phyloP scores from a whole-genome alignment of 139 green algal genomes.

The Ulvella scutata region DNA sequence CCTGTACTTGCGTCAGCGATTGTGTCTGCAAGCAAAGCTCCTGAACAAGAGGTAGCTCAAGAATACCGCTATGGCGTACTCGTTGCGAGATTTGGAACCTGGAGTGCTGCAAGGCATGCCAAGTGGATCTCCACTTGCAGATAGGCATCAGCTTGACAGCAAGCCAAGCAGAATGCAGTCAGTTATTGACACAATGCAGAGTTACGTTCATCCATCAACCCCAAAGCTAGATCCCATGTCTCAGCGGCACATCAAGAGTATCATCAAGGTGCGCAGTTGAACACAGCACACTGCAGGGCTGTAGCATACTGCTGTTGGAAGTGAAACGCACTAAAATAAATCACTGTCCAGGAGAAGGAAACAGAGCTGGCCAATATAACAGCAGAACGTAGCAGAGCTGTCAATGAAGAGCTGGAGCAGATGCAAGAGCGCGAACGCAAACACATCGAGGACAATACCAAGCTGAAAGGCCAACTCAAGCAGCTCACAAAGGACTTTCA shows the following conservation, averaged over 20 bases:
- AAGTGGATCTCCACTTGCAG: background rate
- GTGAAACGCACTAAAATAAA: no score
- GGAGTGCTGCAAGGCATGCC: no score
- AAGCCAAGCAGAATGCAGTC: background rate
- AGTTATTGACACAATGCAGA: background rate
- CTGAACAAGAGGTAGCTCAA: no score
- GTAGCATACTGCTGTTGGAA: no score
- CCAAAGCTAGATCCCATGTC: background rate
- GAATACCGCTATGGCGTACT: no score
- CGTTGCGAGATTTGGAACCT: no score
- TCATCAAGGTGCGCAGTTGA: background rate
- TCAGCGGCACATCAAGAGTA: background rate
- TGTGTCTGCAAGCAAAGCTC: no score
- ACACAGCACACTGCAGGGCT: no score
- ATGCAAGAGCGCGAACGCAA: background rate
- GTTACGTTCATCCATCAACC: background rate
- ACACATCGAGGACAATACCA: background rate
- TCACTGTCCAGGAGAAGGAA: background rate
- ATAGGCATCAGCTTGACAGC: background rate
- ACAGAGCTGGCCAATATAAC: background rate
- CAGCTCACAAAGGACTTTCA: slow-evolving; percentile 1
- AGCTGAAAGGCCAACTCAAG: background rate
- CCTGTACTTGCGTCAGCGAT: no score
- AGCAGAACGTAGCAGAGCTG: background rate
- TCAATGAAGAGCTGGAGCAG: background rate